phyloP scores from a whole-genome alignment of 192 early-diverging fungal genomes.

The Diversispora eburnea region DNA sequence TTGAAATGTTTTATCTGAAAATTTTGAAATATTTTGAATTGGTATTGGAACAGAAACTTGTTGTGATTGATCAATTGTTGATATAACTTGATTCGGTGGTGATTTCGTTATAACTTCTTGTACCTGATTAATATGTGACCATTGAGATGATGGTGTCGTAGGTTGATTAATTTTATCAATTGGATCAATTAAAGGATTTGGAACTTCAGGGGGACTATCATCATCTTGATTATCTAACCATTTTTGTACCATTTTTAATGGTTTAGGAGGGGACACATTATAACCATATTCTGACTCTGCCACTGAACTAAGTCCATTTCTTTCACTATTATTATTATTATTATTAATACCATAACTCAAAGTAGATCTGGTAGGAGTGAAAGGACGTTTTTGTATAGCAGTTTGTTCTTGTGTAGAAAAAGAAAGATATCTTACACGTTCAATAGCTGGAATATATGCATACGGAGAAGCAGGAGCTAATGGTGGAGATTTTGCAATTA shows the following conservation, averaged over 20 bases:
- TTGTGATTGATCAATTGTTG: neutral
- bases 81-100: neutral
- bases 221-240: slow-evolving; percentile 23
- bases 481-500: slow-evolving; percentile 36
- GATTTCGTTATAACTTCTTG: slow-evolving; percentile 12
- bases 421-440: slow-evolving; percentile 43
- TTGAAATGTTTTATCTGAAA: slow-evolving; percentile 15
- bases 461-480: slow-evolving; percentile 41
- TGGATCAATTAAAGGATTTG: neutral
- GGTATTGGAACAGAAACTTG: neutral
- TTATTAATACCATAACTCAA: neutral
- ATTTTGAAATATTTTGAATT: neutral
- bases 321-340: neutral
- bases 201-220: neutral
- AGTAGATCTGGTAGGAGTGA: neutral
- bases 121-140: slow-evolving; percentile 13
- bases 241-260: neutral
- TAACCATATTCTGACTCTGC: neutral
- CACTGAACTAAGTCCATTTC: neutral
- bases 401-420: slow-evolving; percentile 32
- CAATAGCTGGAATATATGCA: slow-evolving; percentile 46
- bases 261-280: neutral
- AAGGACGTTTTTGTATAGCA: slow-evolving; percentile 19
- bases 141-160: slow-evolving; percentile 3
- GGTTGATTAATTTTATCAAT: neutral